Base-by-base conservation (phyloP, 1,139 yeast species). In the Spathaspora sp. region DNA sequence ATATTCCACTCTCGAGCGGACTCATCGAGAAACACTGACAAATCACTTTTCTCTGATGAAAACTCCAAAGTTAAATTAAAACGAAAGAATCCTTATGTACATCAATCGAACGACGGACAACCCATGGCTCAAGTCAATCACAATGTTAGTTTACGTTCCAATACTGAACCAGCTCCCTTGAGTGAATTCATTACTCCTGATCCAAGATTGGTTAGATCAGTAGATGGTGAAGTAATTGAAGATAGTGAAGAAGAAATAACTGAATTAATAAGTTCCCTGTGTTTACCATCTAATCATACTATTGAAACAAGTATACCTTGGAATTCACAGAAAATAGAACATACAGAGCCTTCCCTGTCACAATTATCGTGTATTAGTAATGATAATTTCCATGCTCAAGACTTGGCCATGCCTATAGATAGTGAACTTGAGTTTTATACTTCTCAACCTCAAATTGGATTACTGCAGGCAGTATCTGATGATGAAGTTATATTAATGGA, bases 211-310 rank as follows among this genome's bases (percentile, higher is more conserved):
- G 27, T 37, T 13, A 25, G 17, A n/a, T 26, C 48, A 2, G 38
- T 38, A 17, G 42, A 39, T 27, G 45, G 38, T n/a, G 52, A 51
- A 15, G 17, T 34, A 31, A 44, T 54, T 11, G 53, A 49, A 17
- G 57, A 54, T 41, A 54, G 57, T 38, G 57, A 54, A 43, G 57
- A 51, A 6, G 57, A 54, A 42, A 16, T 45, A 8, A 43, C 47
- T 2, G 18, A 29, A 20, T 41, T 47, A 23, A 43, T 37, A 13
- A 37, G 36, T 15, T 31, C 36, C 36, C 39, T 37, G 39, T 20
- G 39, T 37, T 31, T 37, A 37, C 39, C 26, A 24, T 20, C 26
- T 3, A 20, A 37, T 16, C 25, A 37, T 8, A 37, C 39, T 5
- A 11, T 37, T 20, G 39, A 24, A 16, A 20, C 39, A 17, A 24